phyloP scores from a whole-genome alignment of 2,329 filamentous ascomycete species.

The Sporothrix inflata region DNA sequence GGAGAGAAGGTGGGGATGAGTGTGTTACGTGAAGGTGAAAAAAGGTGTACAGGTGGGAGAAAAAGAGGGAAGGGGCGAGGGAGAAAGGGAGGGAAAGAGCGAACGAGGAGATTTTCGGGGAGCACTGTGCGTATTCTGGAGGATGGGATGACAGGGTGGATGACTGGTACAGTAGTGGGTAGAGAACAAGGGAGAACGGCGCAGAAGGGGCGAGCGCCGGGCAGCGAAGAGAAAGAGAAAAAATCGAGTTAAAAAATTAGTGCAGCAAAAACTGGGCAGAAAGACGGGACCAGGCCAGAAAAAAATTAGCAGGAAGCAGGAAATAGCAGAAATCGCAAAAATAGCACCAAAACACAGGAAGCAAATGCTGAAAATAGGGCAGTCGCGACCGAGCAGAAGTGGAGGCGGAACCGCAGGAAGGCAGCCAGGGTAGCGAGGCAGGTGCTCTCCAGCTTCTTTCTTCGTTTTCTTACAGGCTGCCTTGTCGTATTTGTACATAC shows the following conservation, averaged over 20 bases:
- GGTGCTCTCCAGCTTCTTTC: neutral
- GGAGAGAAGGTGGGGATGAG: constrained; percentile 8
- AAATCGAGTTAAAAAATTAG: constrained; percentile 11
- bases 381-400: constrained; percentile 10
- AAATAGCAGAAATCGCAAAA: neutral
- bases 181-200: constrained; percentile 24
- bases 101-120: neutral
- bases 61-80: constrained; percentile 12
- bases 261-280: constrained; percentile 24
- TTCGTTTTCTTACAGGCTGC: constrained; percentile 4
- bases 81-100: neutral
- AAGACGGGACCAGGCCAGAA: neutral
- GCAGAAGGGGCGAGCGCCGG: neutral
- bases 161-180: neutral
- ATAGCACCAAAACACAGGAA: neutral
- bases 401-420: constrained; percentile 19
- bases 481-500: too few relatives aligned
- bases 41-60: constrained; percentile 17
- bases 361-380: neutral
- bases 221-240: constrained; percentile 4
- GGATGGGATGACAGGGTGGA: constrained; percentile 6
- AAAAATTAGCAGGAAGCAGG: neutral
- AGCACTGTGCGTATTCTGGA: neutral
- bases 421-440: constrained; percentile 2
- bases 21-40: constrained; percentile 2